Evolutionary conservation across 495 filamentous ascomycete genomes (phyloP).

Genomic region (Lophium mytilinum): DNA sequence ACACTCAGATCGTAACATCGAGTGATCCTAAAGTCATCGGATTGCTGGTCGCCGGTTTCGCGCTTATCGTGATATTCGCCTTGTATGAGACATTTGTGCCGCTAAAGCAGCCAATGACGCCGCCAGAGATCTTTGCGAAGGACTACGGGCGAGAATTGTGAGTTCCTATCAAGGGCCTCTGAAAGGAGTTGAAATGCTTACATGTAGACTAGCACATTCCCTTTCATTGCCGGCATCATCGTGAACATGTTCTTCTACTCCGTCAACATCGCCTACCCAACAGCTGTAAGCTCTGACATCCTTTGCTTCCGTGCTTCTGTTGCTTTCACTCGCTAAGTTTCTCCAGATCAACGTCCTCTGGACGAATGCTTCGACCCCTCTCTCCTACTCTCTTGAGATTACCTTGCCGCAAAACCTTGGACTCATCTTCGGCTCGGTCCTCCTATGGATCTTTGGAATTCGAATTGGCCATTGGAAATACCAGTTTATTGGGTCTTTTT

Average conservation of each 20-base stretch:
- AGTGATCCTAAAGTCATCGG: conserved; percentile 8
- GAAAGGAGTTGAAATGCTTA: no score
- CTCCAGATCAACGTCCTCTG: conserved; percentile 14
- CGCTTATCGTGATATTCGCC: conserved; percentile 7
- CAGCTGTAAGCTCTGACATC: conserved; percentile 18
- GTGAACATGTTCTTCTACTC: conserved; percentile 24
- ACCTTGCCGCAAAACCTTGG: conserved; percentile 14
- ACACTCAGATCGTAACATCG: conserved; percentile 6
- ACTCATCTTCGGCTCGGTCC: conserved; percentile 13
- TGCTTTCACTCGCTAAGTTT: no score
- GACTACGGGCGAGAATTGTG: conserved; percentile 16
- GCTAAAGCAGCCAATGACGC: conserved; percentile 18
- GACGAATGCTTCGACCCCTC: conserved; percentile 7
- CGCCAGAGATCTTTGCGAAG: conserved; percentile 13
- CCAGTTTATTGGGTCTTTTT: conserved; percentile 2
- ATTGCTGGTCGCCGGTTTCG: conserved; percentile 7
- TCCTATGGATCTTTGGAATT: conserved; percentile 11
- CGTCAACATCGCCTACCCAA: conserved; percentile 21
- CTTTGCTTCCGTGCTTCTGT: no score
- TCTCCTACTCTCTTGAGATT: conserved; percentile 17
- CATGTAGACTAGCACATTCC: conserved; percentile 1
- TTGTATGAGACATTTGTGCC: conserved; percentile 13
- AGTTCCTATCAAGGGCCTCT: neutral
- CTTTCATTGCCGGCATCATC: conserved; percentile 15
- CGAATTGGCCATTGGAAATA: conserved; percentile 18